Base-by-base conservation (phyloP, 495 filamentous ascomycete species). In the Aspergillus leporis region DNA sequence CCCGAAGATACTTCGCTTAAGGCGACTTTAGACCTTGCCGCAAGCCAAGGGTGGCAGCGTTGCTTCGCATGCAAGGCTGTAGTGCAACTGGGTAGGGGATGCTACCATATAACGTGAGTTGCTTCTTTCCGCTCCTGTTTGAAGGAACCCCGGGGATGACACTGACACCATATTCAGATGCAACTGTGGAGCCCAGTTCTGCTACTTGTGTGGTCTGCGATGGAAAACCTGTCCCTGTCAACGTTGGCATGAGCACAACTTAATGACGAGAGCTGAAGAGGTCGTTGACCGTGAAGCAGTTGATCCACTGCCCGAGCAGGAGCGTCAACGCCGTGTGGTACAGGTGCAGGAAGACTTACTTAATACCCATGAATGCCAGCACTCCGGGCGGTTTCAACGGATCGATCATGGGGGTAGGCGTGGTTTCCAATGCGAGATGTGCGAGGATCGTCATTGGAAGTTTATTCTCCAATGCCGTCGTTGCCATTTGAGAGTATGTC, bases 91-190 rank as follows among this genome's bases (percentile, higher is more conserved):
- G 71, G 70, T 0, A 74, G 78, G 45, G 85, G 84, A 1, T 87
- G 85, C 66, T 79, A 78, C 16, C 83, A 87, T 63, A 87, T 87
- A 55, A 86, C 80, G 22, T 87, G 82, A 56, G 78, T 79, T n/a
- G n/a, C 47, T 85, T 32, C 30, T 5, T 32, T 32, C 30, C 30
- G 30, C 30, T 32, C 30, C 4, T 32, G 30, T n/a, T n/a, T n/a
- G n/a, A n/a, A n/a, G n/a, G n/a, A n/a, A n/a, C n/a, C n/a, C n/a
- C n/a, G n/a, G n/a, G n/a, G n/a, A n/a, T 72, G 30, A 58, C 63
- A 13, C 52, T 56, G 34, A 67, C n/a, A 31, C 14, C 12, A 4
- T 14, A 18, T 18, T 22, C 8, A 50, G 47, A 31, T 30, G 9
- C n/a, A 31, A 18, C 13, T 50, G 47, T 22, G 9, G 10, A 16